Percentiles rank a stretch among this genome's conserved stretches.
phyloP scores from a whole-genome alignment of 202 grass and related monocot genomes.

The Saccharum hybrid region DNA sequence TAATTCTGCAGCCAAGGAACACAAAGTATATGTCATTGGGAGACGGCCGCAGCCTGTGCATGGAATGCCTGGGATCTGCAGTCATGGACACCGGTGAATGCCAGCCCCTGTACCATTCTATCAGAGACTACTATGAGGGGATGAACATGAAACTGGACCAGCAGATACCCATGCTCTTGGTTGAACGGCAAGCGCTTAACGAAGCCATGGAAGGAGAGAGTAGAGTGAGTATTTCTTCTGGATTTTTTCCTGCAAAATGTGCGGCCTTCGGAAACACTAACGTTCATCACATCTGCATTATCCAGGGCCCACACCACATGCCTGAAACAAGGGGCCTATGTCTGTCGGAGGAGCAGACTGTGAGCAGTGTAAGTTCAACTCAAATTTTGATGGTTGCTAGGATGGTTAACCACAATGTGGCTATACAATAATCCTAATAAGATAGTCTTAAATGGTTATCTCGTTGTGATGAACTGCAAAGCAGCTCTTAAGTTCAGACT shows the following conservation, averaged over 20 bases:
- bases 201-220: slow-evolving; percentile 99
- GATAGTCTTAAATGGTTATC: neutral
- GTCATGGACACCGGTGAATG: slow-evolving; percentile 94
- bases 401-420: neutral
- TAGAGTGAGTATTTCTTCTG: slow-evolving; percentile 54
- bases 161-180: slow-evolving; percentile 96
- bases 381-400: slow-evolving; percentile 4
- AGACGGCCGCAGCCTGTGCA: slow-evolving; percentile 86
- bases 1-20: slow-evolving; percentile 68
- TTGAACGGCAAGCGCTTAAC: slow-evolving; percentile 97
- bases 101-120: slow-evolving; percentile 84
- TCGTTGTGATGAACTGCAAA: neutral
- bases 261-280: neutral
- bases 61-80: slow-evolving; percentile 88
- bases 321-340: slow-evolving; percentile 96
- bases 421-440: neutral
- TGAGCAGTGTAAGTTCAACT: slow-evolving; percentile 79
- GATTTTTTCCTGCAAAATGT: neutral
- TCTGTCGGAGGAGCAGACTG: slow-evolving; percentile 91
- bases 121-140: slow-evolving; percentile 97
- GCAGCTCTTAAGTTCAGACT: neutral
- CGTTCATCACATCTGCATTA: slow-evolving; percentile 4
- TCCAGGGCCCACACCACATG: slow-evolving; percentile 81
- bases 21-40: slow-evolving; percentile 80
- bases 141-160: slow-evolving; percentile 99